Evolutionary conservation across 2,329 filamentous ascomycete species (phyloP), one percentile per base, ranked within the genome.

Genomic region (Setomelanomma holmii): DNA sequence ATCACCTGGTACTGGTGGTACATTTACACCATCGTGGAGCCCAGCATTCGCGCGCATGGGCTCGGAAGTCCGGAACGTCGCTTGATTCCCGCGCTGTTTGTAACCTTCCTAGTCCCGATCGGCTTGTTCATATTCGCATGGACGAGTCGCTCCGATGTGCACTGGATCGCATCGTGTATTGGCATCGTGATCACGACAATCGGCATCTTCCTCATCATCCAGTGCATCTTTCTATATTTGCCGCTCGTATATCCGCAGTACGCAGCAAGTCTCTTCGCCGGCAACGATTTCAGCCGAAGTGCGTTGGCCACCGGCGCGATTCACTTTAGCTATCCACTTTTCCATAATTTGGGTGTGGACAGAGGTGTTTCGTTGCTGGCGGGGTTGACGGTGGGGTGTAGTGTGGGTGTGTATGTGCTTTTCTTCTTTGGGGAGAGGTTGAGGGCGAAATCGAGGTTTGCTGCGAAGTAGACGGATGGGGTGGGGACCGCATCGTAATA

Each of bases 11-110:
- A 21, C 87, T 91, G 1, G 68, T 87, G 0, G 84, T 96, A 74
- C 93, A 96, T 83, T 86, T 84, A 60, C 86, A 93, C 76, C 93
- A 92, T 77, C 72, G 93, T 62, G 80, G 76, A 53, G 72, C 90
- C 53, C 79, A 80, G 11, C 55, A 77, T 38, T 82, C 86, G 72
- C 78, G 86, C 74, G 79, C 84, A 71, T 86, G 90, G 65, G 80
- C 84, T 59, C 87, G 90, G 12, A 85, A 89, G 1, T 83, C 91
- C 16, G 86, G 95, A 77, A 77, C 83, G 39, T 23, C 85, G 91
- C n/a, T 81, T 96, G 4, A 87, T 93, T 45, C 91, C 91, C 46
- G 95, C 95, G 11, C 69, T 78, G 41, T 63, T 69, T 22, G 75
- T 75, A 1, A 79, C 77, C 14, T 79, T 77, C 68, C 84, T 86